Evolutionary conservation across 2,329 filamentous ascomycete species (phyloP).

Genomic region (Neofusicoccum ribis): DNA sequence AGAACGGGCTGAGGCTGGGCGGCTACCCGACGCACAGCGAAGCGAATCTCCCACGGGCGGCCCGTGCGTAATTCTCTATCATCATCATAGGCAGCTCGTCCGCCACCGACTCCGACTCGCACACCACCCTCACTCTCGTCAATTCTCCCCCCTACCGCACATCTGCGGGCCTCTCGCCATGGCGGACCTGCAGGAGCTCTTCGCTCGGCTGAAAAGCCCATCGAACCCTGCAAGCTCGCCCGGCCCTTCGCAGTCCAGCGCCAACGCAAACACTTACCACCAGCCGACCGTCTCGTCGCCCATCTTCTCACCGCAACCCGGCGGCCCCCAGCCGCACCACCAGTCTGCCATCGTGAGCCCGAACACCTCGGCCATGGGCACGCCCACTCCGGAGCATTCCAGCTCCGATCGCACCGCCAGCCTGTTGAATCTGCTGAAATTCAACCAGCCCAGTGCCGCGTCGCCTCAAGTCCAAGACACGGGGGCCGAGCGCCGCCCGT

Average conservation of each 20-base stretch:
- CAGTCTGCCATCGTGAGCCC: conserved; percentile 61
- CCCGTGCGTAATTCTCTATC: conserved; percentile 10
- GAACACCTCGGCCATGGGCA: conserved; percentile 49
- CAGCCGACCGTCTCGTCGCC: conserved; percentile 60
- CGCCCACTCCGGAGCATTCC: conserved; percentile 40
- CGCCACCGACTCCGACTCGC: conserved; percentile 10
- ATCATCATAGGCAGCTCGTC: conserved; percentile 16
- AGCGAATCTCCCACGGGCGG: neutral
- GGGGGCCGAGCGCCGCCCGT: conserved; percentile 31
- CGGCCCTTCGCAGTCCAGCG: conserved; percentile 16
- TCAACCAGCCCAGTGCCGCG: conserved; percentile 52
- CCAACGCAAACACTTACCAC: conserved; percentile 42
- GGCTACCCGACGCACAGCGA: no score
- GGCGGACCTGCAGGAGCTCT: conserved; percentile 47
- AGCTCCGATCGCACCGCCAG: conserved; percentile 54
- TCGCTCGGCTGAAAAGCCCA: conserved; percentile 43
- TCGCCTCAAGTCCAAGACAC: conserved; percentile 32
- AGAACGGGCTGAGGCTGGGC: no score
- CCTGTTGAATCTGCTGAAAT: conserved; percentile 66
- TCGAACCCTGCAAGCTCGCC: conserved; percentile 23
- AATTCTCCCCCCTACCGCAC: conserved; percentile 17
- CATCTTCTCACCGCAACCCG: conserved; percentile 56
- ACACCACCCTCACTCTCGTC: conserved; percentile 5
- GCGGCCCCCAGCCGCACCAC: conserved; percentile 57
- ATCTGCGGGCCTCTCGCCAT: conserved; percentile 26